These are phyloP conservation scores for Mariannaea sp. DNA, from an alignment of 2,329 filamentous ascomycete species.

Conservation along the genomic window DNA sequence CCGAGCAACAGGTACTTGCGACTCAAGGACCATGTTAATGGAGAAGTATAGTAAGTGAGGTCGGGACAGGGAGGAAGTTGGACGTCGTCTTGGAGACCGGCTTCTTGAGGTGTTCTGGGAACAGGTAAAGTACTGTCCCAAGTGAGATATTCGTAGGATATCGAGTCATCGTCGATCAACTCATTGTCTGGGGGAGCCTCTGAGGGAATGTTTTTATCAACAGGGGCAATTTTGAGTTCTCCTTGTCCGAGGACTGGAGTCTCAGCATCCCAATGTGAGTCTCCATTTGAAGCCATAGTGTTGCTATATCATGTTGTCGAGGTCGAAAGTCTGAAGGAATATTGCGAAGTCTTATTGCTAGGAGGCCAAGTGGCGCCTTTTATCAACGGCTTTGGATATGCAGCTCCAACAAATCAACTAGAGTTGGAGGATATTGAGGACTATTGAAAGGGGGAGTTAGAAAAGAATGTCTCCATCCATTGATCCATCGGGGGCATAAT, in stretches of 20 bases:
- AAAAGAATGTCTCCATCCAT: constrained; percentile 19
- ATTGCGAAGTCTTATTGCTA: no score
- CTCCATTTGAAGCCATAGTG: constrained; percentile 22
- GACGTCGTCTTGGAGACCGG: constrained; percentile 27
- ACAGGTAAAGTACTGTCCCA: constrained; percentile 47
- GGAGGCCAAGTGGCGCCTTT: not conserved
- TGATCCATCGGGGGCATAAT: constrained; percentile 23
- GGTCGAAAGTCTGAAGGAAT: not conserved
- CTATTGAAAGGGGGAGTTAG: not conserved
- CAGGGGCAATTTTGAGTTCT: constrained; percentile 29
- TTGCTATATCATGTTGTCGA: not conserved
- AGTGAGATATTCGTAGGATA: constrained; percentile 49
- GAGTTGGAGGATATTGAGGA: not conserved
- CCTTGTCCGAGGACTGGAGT: constrained; percentile 12
- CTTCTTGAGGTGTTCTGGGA: constrained; percentile 28
- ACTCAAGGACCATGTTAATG: constrained; percentile 71
- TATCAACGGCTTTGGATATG: no score
- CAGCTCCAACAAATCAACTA: not conserved
- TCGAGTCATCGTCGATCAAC: constrained; percentile 32
- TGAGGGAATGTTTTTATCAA: constrained; percentile 18
- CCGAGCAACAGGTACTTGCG: constrained; percentile 74
- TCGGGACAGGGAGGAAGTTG: constrained; percentile 64
- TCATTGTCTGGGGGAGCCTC: constrained; percentile 11
- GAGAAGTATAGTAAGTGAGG: constrained; percentile 69
- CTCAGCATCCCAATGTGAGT: constrained; percentile 12